Evolutionary conservation across 2,329 filamentous ascomycete genomes (phyloP).

Genomic region (Fusarium sublunatum): DNA sequence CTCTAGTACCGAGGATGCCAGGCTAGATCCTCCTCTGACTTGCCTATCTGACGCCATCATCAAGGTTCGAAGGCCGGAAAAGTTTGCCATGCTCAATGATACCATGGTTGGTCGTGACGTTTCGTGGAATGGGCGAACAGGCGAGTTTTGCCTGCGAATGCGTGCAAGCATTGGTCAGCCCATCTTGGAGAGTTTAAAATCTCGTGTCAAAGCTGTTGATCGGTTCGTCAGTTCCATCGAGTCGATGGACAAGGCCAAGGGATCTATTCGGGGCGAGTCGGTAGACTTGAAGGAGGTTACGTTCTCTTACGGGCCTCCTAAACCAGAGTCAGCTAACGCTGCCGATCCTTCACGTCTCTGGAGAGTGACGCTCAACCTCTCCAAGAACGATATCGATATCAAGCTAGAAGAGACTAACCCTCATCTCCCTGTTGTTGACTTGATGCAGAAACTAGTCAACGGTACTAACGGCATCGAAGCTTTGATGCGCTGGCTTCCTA

Average conservation of each 20-base stretch:
- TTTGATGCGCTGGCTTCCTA: slow-evolving; percentile 65
- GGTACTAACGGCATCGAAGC: slow-evolving; percentile 62
- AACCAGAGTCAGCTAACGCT: slow-evolving; percentile 8
- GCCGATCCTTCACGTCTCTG: slow-evolving; percentile 50
- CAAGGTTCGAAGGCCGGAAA: slow-evolving; percentile 62
- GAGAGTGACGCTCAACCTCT: slow-evolving; percentile 69
- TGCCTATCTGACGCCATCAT: slow-evolving; percentile 66
- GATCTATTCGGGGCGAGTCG: slow-evolving; percentile 66
- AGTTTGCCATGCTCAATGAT: slow-evolving; percentile 65
- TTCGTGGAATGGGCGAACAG: slow-evolving; percentile 67
- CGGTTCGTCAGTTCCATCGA: slow-evolving; percentile 77
- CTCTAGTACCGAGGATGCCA: slow-evolving; percentile 15
- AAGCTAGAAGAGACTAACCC: slow-evolving; percentile 72
- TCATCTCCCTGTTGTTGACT: slow-evolving; percentile 71
- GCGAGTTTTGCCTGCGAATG: slow-evolving; percentile 72
- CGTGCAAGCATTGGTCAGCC: slow-evolving; percentile 68
- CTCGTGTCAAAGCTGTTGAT: slow-evolving; percentile 73
- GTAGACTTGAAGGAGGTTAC: slow-evolving; percentile 71
- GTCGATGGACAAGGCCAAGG: slow-evolving; percentile 68
- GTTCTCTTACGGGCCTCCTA: slow-evolving; percentile 71
- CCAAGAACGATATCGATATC: slow-evolving; percentile 65
- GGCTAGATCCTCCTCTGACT: slow-evolving; percentile 44
- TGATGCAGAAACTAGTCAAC: slow-evolving; percentile 69
- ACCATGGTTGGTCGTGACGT: slow-evolving; percentile 69
- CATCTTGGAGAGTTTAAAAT: slow-evolving; percentile 68